phyloP scores from a whole-genome alignment of 768 basidiomycete species.

The Lenzites betulinus region DNA sequence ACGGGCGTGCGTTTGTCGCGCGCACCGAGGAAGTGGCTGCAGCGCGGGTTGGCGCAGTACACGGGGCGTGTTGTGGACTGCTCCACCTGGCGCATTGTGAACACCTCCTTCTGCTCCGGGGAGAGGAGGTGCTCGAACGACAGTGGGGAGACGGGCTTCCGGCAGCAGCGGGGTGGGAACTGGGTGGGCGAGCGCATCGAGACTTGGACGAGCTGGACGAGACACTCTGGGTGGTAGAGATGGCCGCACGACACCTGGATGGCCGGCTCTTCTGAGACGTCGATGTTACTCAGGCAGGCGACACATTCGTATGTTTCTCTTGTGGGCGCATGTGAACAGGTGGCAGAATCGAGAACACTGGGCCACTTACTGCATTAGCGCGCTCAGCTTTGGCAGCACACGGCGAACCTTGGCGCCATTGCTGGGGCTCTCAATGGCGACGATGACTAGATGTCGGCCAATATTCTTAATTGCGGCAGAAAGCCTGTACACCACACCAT shows the following conservation, averaged over 20 bases:
- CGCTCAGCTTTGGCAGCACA: not conserved
- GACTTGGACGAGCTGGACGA: slow-evolving; percentile 26
- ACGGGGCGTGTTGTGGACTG: slow-evolving; percentile 29
- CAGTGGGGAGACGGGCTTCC: slow-evolving; percentile 19
- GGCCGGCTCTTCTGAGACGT: not conserved
- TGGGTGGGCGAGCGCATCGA: slow-evolving; percentile 28
- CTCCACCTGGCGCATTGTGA: slow-evolving; percentile 25
- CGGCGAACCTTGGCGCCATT: not conserved
- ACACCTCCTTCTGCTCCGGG: slow-evolving; percentile 8
- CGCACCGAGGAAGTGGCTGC: slow-evolving; percentile 32
- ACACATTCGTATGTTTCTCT: slow-evolving; percentile 21
- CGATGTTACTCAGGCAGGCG: slow-evolving; percentile 18
- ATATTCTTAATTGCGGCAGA: not conserved
- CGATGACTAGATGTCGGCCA: not conserved
- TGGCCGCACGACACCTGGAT: slow-evolving; percentile 28
- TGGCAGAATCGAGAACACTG: not conserved
- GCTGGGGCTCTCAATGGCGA: not conserved
- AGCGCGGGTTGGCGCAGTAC: slow-evolving; percentile 31
- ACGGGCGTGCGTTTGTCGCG: slow-evolving; percentile 14
- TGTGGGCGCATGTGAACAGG: not conserved
- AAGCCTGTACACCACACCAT: not conserved
- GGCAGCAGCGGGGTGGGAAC: slow-evolving; percentile 35
- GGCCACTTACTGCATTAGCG: not conserved
- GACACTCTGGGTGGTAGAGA: slow-evolving; percentile 28
- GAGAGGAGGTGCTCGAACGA: slow-evolving; percentile 23